Base-by-base conservation (phyloP, 345 rosid genomes). In the Acer negundo region DNA sequence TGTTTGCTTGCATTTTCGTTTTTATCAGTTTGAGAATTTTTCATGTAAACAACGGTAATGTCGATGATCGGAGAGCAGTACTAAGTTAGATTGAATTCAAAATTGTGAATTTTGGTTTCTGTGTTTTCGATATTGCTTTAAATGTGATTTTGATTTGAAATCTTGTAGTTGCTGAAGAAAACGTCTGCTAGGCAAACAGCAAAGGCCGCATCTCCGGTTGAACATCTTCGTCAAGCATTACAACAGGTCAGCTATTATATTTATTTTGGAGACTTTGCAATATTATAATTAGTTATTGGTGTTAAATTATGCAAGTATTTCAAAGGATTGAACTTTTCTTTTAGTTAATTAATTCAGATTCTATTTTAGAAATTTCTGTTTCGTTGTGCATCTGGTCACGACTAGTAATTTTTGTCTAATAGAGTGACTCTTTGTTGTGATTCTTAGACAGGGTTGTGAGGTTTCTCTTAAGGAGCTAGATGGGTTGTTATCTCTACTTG, bases 121-220 rank as follows among this genome's bases (percentile, higher is more conserved):
- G 13, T 46, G 15, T 46, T 46, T 46, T 46, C 15, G 3, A 46
- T 10, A 1, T 55, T 13, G 46, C 19, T 10, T 26, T 64, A 63
- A 12, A 62, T 4, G 17, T 1, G 1, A n/a, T 40, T 67, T 67
- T 72, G 28, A n/a, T 62, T 74, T 73, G 10, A 22, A 16, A n/a
- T 62, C 67, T 72, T 72, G 64, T 75, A 89, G 93, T 77, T 87
- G 67, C 64, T 89, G 80, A 86, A 87, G 90, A 87, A 86, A 80
- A 80, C 80, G 40, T 80, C 80, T 64, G 86, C 89, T 70, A 40
- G 78, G 65, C 85, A 83, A 79, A 61, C 79, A 40, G 82, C 84
- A 12, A 89, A 69, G 74, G 65, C 76, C 65, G 87, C 82, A 8
- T 86, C 91, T 67, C 89, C 91, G 0, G 81, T 86, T 40, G 87